A percentile compares a stretch with the other conserved stretches of the same genome.
Conservation (phyloP, 2,329 filamentous ascomycete species). For the Apiospora malaysiana region DNA sequence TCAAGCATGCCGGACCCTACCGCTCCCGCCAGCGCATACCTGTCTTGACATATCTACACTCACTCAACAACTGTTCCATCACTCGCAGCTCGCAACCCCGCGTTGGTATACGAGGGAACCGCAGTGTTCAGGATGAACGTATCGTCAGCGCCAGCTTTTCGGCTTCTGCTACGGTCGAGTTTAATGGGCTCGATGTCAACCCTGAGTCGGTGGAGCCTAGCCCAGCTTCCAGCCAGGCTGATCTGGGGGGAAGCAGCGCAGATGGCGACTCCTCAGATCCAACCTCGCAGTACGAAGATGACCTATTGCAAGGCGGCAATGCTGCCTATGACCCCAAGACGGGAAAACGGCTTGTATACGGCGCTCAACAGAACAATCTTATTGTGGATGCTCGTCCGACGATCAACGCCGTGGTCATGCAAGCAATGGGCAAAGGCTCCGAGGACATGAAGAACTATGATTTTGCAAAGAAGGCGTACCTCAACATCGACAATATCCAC, state of each 20-base stretch:
- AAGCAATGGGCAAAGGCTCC: constrained; percentile 88
- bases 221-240: constrained; percentile 56
- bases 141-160: constrained; percentile 92
- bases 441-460: constrained; percentile 99
- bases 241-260: constrained; percentile 46
- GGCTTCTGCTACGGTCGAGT: constrained; percentile 60
- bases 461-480: constrained; percentile 86
- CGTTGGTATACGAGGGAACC: constrained; percentile 83
- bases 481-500: constrained; percentile 98
- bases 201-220: constrained; percentile 44
- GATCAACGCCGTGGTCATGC: constrained; percentile 93
- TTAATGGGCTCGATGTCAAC: constrained; percentile 38
- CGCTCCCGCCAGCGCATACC: constrained; percentile 90
- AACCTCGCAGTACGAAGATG: constrained; percentile 71
- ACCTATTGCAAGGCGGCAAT: constrained; percentile 62
- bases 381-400: constrained; percentile 96
- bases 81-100: constrained; percentile 93
- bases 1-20: constrained; percentile 91
- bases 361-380: constrained; percentile 89
- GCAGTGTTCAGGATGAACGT: constrained; percentile 95
- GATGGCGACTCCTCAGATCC: constrained; percentile 62
- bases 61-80: constrained; percentile 95
- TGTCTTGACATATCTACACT: constrained; percentile 91
- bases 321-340: constrained; percentile 63
- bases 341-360: constrained; percentile 74